Base-by-base conservation (phyloP, 306 rosid genomes). In the Ormosia semicastrata region DNA sequence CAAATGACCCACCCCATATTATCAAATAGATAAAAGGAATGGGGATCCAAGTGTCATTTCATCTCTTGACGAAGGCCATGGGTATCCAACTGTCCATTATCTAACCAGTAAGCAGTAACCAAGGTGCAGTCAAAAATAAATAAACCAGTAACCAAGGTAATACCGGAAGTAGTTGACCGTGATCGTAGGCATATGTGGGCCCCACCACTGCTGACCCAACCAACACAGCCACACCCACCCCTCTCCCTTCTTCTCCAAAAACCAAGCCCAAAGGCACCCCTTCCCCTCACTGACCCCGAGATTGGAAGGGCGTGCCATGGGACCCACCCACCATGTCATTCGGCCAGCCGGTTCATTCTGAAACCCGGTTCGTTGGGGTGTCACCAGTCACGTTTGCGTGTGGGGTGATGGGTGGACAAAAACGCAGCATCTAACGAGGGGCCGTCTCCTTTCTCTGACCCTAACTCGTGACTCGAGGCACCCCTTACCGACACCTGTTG, bases 391-490 rank as follows among this genome's bases (percentile, higher is more conserved):
- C 72, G 52, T 40, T 39, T 40, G 68, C 24, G 43, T 63, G 68
- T 63, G 43, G 44, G 68, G 68, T 6, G 43, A 63, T 33, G 18
- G 44, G 68, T 66, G 34, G 34, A 41, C 72, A 41, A 71, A n/a
- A 46, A 13, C 4, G 66, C 73, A 71, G 79, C 34, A 80, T 80
- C 66, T 12, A 24, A 13, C 79, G 65, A 46, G 44, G 47, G 47
- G 39, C 34, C 66, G 13, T 46, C n/a, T 39, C 77, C 70, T 33
- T 44, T 41, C 60, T 69, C 77, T 71, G 37, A 32, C 75, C 75
- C 14, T 8, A 13, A 41, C 81, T 66, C 85, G 85, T 66, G 52
- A 66, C 62, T 57, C 64, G 81, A 75, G 85, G 66, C 56, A 41
- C 13, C n/a, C 1, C 2, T 7, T 12, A 71, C 76, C 63, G 63